phyloP scores from a whole-genome alignment of 805 yeast species.

The Saturnispora diversa region DNA sequence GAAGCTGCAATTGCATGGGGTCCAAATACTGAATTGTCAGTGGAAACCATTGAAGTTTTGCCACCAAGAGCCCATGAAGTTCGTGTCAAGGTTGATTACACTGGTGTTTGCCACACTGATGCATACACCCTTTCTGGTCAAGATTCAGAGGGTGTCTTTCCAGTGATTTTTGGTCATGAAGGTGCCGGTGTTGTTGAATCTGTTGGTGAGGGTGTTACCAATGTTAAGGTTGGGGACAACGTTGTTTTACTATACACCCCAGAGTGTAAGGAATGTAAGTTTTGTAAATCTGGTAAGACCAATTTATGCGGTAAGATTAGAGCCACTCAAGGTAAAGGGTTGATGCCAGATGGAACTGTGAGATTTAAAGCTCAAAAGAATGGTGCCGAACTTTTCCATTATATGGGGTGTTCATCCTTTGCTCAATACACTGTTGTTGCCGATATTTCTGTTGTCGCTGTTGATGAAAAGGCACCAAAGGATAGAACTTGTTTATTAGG shows the following conservation, averaged over 20 bases:
- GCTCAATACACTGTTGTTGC: slow-evolving; percentile 97
- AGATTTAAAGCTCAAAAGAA: slow-evolving; percentile 63
- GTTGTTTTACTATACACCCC: slow-evolving; percentile 95
- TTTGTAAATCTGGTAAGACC: slow-evolving; percentile 92
- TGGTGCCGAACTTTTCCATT: slow-evolving; percentile 80
- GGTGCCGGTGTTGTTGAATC: slow-evolving; percentile 97
- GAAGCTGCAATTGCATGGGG: slow-evolving; percentile 98
- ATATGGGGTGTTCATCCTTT: slow-evolving; percentile 98
- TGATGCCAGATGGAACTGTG: slow-evolving; percentile 96
- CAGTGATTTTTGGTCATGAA: slow-evolving; percentile 91
- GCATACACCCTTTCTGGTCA: slow-evolving; percentile 91
- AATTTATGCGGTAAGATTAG: slow-evolving; percentile 93
- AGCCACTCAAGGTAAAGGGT: slow-evolving; percentile 97
- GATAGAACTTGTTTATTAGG: slow-evolving; percentile 90
- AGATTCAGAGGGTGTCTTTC: slow-evolving; percentile 96
- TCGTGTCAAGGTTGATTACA: slow-evolving; percentile 74
- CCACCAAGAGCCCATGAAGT: slow-evolving; percentile 98
- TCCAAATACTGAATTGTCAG: slow-evolving; percentile 63
- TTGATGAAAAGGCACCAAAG: slow-evolving; percentile 73
- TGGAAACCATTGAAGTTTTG: slow-evolving; percentile 83
- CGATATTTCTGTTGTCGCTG: slow-evolving; percentile 92
- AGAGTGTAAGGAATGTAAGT: slow-evolving; percentile 91
- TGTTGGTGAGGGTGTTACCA: slow-evolving; percentile 88
- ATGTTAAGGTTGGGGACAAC: slow-evolving; percentile 86
- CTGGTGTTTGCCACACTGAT: slow-evolving; percentile 98